A percentile compares a stretch with the other conserved stretches of the same genome.
phyloP scores from a whole-genome alignment of 345 rosid species.

The Eucalyptus microcorys region DNA sequence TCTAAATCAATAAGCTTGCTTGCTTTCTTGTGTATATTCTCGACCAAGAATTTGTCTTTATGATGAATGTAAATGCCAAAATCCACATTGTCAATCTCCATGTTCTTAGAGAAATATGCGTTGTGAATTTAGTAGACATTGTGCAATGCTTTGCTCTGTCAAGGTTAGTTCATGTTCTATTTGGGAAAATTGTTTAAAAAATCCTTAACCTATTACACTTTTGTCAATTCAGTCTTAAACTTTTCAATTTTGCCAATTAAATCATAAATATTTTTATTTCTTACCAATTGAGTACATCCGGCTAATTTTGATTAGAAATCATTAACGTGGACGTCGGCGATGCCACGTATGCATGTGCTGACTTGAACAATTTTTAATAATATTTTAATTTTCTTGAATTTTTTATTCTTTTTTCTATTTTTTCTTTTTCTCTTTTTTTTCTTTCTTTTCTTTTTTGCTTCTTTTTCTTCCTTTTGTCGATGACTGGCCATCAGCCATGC shows the following conservation, averaged over 20 bases:
- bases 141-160: not conserved
- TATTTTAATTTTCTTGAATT: too few relatives aligned
- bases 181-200: not conserved
- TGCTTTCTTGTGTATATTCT: not conserved
- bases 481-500: too few relatives aligned
- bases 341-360: fast-evolving
- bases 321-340: fast-evolving
- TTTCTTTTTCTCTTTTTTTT: fast-evolving
- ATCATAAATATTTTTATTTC: too few relatives aligned
- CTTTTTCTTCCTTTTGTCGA: fast-evolving
- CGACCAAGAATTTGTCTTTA: not conserved
- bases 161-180: not conserved
- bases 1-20: not conserved
- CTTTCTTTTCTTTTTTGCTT: too few relatives aligned
- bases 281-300: too few relatives aligned
- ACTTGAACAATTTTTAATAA: too few relatives aligned
- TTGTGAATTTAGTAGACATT: not conserved
- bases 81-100: not conserved
- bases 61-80: not conserved
- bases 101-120: not conserved
- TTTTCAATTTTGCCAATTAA: too few relatives aligned
- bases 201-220: too few relatives aligned
- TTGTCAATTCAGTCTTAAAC: too few relatives aligned
- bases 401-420: too few relatives aligned
- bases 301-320: too few relatives aligned